Evolutionary conservation across 2,329 filamentous ascomycete genomes (phyloP).

Genomic region (Alternaria atra): DNA sequence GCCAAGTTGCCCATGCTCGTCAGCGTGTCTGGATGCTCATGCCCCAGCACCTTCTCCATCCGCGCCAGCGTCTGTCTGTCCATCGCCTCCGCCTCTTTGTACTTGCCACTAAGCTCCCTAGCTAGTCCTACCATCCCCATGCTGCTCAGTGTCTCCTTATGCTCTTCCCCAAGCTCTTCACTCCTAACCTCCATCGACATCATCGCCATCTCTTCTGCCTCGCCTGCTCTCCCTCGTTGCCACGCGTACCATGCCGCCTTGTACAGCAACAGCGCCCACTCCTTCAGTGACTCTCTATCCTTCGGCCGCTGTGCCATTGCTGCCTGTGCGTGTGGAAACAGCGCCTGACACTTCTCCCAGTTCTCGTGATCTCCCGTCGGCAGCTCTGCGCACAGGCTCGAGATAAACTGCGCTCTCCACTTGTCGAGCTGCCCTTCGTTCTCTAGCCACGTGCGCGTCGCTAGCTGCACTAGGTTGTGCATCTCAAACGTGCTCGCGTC

Average conservation of each 20-base stretch:
- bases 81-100: not conserved
- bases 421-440: too few species aligned
- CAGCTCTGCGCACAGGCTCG: too few species aligned
- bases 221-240: constrained; percentile 6
- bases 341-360: constrained; percentile 23
- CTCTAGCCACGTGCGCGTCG: too few species aligned
- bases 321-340: too few species aligned
- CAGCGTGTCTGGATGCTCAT: too few species aligned
- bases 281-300: too few species aligned
- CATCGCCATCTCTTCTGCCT: constrained; percentile 13
- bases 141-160: constrained; percentile 7
- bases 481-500: too few species aligned
- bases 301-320: too few species aligned
- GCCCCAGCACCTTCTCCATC: not conserved
- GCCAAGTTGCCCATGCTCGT: too few species aligned
- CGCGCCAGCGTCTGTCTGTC: not conserved
- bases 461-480: too few species aligned
- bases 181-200: constrained; percentile 5
- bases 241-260: constrained; percentile 18
- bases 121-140: constrained; percentile 10
- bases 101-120: too few species aligned
- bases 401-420: too few species aligned
- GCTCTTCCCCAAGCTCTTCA: constrained; percentile 7
- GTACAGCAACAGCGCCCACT: constrained; percentile 17
- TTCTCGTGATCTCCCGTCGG: constrained; percentile 43